These are phyloP conservation scores for Nakataea oryzae DNA, from an alignment of 2,329 filamentous ascomycete genomes.

Conservation along the genomic window DNA sequence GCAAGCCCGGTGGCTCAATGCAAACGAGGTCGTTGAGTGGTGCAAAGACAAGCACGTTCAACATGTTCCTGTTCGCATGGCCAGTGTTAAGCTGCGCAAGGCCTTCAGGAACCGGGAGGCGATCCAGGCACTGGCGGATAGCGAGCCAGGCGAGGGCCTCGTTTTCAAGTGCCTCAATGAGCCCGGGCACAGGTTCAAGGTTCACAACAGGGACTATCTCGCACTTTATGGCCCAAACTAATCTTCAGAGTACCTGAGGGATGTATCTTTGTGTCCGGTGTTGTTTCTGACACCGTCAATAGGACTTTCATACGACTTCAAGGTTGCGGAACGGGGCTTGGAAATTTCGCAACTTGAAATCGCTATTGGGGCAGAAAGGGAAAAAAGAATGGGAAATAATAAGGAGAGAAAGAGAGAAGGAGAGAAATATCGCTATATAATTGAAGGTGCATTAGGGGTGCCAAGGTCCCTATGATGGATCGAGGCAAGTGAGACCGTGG, in stretches of 20 bases:
- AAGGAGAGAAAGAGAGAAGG: too few relatives aligned
- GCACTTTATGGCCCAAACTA: not conserved
- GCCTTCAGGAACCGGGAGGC: not conserved
- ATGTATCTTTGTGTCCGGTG: rapidly evolving
- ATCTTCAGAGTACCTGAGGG: not conserved
- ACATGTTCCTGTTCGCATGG: slow-evolving; percentile 9
- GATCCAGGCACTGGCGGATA: not conserved
- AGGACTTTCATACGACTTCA: too few relatives aligned
- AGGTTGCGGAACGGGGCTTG: too few relatives aligned
- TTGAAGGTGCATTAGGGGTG: too few relatives aligned
- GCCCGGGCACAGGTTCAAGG: slow-evolving; percentile 1
- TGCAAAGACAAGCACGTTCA: slow-evolving; percentile 7
- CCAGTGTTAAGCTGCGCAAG: slow-evolving; percentile 7
- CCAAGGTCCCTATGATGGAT: too few relatives aligned
- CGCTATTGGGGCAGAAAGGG: too few relatives aligned
- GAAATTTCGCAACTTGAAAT: too few relatives aligned
- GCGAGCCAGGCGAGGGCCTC: not conserved
- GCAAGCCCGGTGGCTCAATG: not conserved
- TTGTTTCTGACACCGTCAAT: not conserved
- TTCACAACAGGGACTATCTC: slow-evolving; percentile 1
- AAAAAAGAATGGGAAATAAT: too few relatives aligned
- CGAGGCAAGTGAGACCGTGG: too few relatives aligned
- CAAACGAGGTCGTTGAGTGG: not conserved
- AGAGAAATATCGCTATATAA: too few relatives aligned
- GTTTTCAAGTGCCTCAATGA: slow-evolving; percentile 4